Conservation (phyloP, 2,329 filamentous ascomycete species). For the Davidsoniella australis region DNA sequence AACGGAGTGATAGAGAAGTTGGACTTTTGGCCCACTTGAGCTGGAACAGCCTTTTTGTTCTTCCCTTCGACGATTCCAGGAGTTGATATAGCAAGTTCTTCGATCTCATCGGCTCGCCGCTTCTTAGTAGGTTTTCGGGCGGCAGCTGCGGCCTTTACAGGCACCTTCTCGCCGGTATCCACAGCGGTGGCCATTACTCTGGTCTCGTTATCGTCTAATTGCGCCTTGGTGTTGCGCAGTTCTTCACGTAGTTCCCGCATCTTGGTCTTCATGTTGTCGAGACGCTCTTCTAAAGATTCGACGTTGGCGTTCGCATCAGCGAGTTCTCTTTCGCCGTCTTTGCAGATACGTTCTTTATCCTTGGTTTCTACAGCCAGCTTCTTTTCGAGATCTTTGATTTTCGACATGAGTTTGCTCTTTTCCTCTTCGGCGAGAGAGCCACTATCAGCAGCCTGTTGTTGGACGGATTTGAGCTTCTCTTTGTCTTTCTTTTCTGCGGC, state of each 20-base stretch:
- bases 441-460: conserved; percentile 5
- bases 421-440: conserved; percentile 1
- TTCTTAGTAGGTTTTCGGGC: conserved; percentile 26
- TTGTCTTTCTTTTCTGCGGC: conserved; percentile 27
- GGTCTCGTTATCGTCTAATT: conserved; percentile 23
- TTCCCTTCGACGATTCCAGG: conserved; percentile 25
- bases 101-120: conserved; percentile 28
- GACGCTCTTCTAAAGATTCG: conserved; percentile 49
- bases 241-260: conserved; percentile 43
- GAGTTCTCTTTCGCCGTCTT: conserved; percentile 34
- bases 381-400: conserved; percentile 17
- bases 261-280: conserved; percentile 53
- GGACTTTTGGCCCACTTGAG: conserved; percentile 61
- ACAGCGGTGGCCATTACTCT: conserved; percentile 4
- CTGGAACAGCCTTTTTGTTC: conserved; percentile 41
- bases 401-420: conserved; percentile 5
- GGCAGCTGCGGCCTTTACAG: conserved; percentile 18
- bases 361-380: conserved; percentile 25
- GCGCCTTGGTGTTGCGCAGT: conserved; percentile 23
- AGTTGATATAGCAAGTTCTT: conserved; percentile 31
- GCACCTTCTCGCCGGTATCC: conserved; percentile 15
- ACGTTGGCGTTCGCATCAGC: conserved; percentile 45
- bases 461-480: conserved; percentile 26
- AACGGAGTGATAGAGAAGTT: conserved; percentile 90
- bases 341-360: conserved; percentile 29